phyloP scores from a whole-genome alignment of 148 eudicot species.

The Fagopyrum tataricum region DNA sequence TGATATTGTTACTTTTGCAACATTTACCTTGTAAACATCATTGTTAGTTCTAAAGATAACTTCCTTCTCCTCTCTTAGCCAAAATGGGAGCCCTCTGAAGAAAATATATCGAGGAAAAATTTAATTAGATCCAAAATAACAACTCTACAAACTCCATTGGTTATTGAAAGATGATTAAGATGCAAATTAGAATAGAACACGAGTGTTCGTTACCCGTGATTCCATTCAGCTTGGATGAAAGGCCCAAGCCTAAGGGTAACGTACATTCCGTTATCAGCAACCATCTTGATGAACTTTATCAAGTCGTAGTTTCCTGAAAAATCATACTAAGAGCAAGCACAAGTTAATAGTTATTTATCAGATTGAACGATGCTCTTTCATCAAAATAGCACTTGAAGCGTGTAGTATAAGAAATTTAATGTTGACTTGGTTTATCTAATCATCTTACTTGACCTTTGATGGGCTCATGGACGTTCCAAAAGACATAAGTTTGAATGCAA shows the following conservation, averaged over 20 bases:
- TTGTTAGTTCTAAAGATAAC: conserved; percentile 38
- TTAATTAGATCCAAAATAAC: no score
- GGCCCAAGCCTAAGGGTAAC: conserved; percentile 53
- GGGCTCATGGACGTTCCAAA: conserved; percentile 40
- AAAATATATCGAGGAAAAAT: neutral
- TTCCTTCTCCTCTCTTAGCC: conserved; percentile 46
- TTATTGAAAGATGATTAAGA: neutral
- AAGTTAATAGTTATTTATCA: no score
- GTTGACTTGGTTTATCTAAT: neutral
- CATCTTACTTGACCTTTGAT: conserved; percentile 29
- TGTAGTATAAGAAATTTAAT: no score
- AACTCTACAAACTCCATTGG: no score
- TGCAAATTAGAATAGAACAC: no score
- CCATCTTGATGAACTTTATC: conserved; percentile 54
- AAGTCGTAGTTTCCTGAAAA: conserved; percentile 57
- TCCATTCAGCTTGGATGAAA: conserved; percentile 65
- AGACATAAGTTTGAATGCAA: conserved; percentile 37
- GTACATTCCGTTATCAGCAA: conserved; percentile 37
- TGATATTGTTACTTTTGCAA: neutral
- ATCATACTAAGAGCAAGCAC: conserved; percentile 32
- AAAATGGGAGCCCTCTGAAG: conserved; percentile 44
- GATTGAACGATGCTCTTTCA: no score
- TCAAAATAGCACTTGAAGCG: no score
- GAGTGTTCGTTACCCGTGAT: conserved; percentile 31
- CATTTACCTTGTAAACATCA: conserved; percentile 39